A percentile compares a stretch with the other conserved stretches of the same genome.
phyloP scores from a whole-genome alignment of 148 eudicot species.

The Vaccinium myrtillus region DNA sequence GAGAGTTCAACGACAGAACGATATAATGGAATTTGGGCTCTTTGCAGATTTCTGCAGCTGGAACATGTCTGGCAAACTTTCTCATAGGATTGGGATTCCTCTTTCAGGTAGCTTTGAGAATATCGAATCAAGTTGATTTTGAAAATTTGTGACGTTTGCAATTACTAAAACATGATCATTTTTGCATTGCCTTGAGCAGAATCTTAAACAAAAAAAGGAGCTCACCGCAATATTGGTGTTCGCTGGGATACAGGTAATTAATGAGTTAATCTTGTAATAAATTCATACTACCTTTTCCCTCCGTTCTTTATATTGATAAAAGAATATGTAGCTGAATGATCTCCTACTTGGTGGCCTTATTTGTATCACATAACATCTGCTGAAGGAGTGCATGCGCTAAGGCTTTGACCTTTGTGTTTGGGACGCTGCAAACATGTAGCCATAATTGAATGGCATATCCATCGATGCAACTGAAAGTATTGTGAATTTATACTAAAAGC shows the following conservation, averaged over 20 bases:
- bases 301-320: background rate
- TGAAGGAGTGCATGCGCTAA: background rate
- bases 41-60: slow-evolving; percentile 24
- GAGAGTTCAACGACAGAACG: background rate
- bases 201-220: slow-evolving; percentile 11
- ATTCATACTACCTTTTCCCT: background rate
- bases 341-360: too few species aligned
- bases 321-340: background rate
- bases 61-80: slow-evolving; percentile 23
- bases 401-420: too few species aligned
- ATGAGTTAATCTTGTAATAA: background rate
- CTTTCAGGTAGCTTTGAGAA: slow-evolving; percentile 16
- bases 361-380: too few species aligned
- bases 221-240: slow-evolving; percentile 23
- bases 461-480: too few species aligned
- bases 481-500: too few species aligned
- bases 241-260: slow-evolving; percentile 21
- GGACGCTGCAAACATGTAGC: too few species aligned
- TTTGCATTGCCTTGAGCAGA: slow-evolving; percentile 11
- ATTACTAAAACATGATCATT: background rate
- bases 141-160: too few species aligned
- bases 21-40: background rate
- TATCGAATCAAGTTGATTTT: background rate
- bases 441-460: too few species aligned
- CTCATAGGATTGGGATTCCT: slow-evolving; percentile 24